phyloP scores from a whole-genome alignment of 2,329 filamentous ascomycete species.

The Paecilomyces sp. region DNA sequence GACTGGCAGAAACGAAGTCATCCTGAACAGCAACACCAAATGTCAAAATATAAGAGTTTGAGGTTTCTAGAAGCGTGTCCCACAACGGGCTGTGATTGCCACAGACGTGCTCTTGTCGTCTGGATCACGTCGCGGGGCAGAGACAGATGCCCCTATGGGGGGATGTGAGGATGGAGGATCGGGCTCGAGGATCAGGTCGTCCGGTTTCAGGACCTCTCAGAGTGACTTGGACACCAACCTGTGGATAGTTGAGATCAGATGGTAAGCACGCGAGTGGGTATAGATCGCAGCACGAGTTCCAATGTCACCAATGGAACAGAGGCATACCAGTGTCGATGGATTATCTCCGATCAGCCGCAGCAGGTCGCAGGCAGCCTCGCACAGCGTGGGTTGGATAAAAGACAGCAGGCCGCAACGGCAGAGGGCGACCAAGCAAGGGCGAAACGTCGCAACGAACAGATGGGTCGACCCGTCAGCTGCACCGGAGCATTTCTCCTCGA shows the following conservation, averaged over 20 bases:
- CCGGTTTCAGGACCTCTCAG: not conserved
- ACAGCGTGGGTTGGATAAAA: not conserved
- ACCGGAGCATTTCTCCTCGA: conserved; percentile 1
- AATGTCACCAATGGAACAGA: not conserved
- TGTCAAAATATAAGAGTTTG: not conserved
- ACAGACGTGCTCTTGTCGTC: not conserved
- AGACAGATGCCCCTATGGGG: not conserved
- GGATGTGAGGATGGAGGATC: not conserved
- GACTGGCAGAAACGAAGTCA: conserved; percentile 56
- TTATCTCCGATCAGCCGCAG: not conserved
- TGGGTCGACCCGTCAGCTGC: not conserved
- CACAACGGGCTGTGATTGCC: not conserved
- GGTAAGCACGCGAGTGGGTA: not conserved
- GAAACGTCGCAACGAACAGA: not conserved
- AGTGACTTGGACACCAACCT: not conserved
- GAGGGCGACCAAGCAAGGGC: not conserved
- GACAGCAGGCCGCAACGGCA: not conserved
- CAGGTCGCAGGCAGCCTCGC: not conserved
- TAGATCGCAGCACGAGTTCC: not conserved
- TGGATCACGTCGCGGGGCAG: not conserved
- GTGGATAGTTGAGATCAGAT: not conserved
- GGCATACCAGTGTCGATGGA: not conserved
- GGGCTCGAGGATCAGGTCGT: not conserved
- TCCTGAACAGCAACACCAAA: conserved; percentile 29
- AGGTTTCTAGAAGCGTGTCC: too few species aligned